Conservation (phyloP, 139 green algal species). For the Spirogloea muscicola region DNA sequence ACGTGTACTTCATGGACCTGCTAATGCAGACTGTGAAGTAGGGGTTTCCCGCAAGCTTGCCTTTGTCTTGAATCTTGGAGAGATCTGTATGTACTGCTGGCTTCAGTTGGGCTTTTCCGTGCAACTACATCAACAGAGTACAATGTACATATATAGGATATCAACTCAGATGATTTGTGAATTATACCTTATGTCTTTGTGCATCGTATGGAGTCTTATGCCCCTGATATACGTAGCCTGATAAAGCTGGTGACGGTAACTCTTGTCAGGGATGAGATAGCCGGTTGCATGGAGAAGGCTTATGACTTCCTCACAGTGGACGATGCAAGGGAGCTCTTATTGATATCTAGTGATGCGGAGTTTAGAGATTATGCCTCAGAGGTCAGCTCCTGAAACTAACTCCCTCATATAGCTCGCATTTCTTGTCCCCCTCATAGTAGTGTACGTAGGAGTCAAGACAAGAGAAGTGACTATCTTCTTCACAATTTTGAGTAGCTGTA, state of each 20-base stretch:
- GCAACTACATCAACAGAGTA: background rate
- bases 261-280: conserved; percentile 88
- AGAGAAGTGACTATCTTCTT: no score
- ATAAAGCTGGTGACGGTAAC: no score
- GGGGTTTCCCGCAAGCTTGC: background rate
- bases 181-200: no score
- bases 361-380: conserved; percentile 61
- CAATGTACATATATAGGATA: background rate
- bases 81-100: conserved; percentile 40
- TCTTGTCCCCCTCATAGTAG: no score
- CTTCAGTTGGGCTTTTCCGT: no score
- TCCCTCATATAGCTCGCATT: no score
- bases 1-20: conserved; percentile 71
- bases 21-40: conserved; percentile 72
- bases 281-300: conserved; percentile 80
- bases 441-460: no score
- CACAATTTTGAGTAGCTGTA: no score
- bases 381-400: conserved; percentile 38
- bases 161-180: no score
- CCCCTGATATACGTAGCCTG: no score
- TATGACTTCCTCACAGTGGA: conserved; percentile 64
- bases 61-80: background rate
- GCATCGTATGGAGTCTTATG: no score
- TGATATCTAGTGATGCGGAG: conserved; percentile 64
- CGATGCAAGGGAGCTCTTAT: conserved; percentile 75